Conservation (phyloP, 2,329 filamentous ascomycete genomes). For the Fusarium sp. region DNA sequence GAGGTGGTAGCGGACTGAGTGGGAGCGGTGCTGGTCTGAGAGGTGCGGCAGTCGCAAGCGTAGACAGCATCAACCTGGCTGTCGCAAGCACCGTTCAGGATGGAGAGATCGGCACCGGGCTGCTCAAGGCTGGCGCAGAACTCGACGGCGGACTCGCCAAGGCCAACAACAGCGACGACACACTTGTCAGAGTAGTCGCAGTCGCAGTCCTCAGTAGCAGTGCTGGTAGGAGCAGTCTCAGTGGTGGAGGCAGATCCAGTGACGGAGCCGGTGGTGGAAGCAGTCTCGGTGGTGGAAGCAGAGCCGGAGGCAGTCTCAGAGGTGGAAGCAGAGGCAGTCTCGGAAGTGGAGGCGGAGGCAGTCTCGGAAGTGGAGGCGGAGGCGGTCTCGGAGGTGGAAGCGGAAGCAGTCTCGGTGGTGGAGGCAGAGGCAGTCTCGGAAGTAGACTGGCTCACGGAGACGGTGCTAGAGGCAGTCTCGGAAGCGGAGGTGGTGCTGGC, state of each 20-base stretch:
- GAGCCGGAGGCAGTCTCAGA: background rate
- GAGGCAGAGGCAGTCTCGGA: constrained; percentile 4
- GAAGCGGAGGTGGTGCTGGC: constrained; percentile 10
- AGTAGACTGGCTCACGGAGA: background rate
- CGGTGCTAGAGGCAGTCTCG: too few species aligned
- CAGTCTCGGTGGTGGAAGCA: constrained; percentile 4
- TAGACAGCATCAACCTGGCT: background rate
- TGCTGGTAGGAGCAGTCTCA: background rate
- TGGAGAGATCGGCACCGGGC: background rate
- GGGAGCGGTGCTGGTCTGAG: background rate
- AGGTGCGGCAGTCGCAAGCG: background rate
- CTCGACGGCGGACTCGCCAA: background rate
- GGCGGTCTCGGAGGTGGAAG: background rate
- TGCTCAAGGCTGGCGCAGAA: background rate
- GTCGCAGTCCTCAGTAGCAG: background rate
- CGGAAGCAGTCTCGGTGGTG: background rate
- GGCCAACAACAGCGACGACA: background rate
- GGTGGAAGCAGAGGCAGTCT: constrained; percentile 7
- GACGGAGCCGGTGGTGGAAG: background rate
- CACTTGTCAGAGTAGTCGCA: background rate
- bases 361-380: background rate
- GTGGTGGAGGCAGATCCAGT: background rate
- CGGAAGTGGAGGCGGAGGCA: background rate
- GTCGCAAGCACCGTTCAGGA: background rate
- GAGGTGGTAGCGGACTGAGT: constrained; percentile 1